Evolutionary conservation across 2,329 filamentous ascomycete species (phyloP).

Genomic region (Aspergillus sp.): DNA sequence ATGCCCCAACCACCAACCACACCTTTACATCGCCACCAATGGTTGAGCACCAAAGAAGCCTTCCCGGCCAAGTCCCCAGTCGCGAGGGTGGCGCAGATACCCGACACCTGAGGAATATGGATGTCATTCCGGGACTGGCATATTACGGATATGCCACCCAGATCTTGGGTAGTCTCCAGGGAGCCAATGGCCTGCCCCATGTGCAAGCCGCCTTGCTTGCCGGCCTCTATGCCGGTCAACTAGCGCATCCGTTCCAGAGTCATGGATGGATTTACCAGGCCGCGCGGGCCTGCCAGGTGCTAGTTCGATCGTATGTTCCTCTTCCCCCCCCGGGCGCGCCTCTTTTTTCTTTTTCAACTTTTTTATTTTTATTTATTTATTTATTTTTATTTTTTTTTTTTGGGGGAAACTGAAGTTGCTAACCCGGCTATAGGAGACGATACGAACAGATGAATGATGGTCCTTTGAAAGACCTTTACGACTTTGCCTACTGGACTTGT

Average conservation of each 20-base stretch:
- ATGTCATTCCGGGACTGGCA: slow-evolving; percentile 78
- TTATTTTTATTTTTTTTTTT: no score
- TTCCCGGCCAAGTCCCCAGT: slow-evolving; percentile 7
- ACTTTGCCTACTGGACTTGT: slow-evolving; percentile 86
- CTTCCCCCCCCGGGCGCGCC: no score
- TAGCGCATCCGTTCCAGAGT: slow-evolving; percentile 80
- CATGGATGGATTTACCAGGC: slow-evolving; percentile 60
- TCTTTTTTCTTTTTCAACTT: no score
- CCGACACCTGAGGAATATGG: slow-evolving; percentile 54
- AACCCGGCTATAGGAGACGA: slow-evolving; percentile 20
- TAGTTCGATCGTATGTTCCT: slow-evolving; percentile 58
- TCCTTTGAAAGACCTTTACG: slow-evolving; percentile 51
- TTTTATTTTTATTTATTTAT: no score
- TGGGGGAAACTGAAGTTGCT: slow-evolving; percentile 1
- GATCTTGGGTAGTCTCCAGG: slow-evolving; percentile 73
- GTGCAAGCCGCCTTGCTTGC: slow-evolving; percentile 80
- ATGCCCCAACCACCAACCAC: slow-evolving; percentile 9
- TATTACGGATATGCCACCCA: slow-evolving; percentile 83
- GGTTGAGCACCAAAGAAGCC: slow-evolving; percentile 10
- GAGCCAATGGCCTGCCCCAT: slow-evolving; percentile 70
- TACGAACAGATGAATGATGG: slow-evolving; percentile 25
- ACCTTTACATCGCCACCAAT: slow-evolving; percentile 13
- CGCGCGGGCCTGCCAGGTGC: slow-evolving; percentile 55
- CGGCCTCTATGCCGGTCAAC: slow-evolving; percentile 79
- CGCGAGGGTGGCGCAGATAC: slow-evolving; percentile 13